Conservation (phyloP, 2,329 filamentous ascomycete genomes). For the Clonostachys sp. region DNA sequence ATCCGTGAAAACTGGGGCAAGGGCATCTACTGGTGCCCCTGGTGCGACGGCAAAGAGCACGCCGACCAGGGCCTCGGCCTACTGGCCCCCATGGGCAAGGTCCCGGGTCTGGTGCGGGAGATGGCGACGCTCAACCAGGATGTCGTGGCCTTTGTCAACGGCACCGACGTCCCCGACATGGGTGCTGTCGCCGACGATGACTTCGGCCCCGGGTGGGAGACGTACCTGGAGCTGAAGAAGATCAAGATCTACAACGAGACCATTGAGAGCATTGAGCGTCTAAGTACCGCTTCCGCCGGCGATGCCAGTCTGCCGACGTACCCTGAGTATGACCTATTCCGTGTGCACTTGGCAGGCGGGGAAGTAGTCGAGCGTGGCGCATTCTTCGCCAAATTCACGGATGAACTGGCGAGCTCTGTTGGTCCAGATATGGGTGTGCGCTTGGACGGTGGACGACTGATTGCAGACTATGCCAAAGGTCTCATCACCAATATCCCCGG, state of each 20-base stretch:
- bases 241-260: conserved; percentile 52
- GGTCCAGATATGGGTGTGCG: conserved; percentile 40
- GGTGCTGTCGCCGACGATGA: conserved; percentile 29
- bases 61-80: conserved; percentile 51
- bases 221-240: conserved; percentile 42
- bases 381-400: conserved; percentile 44
- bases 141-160: conserved; percentile 54
- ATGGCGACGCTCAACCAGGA: conserved; percentile 50
- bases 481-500: conserved; percentile 46
- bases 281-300: conserved; percentile 25
- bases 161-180: conserved; percentile 42
- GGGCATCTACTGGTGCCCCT: conserved; percentile 60
- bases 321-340: conserved; percentile 50
- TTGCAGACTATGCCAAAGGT: conserved; percentile 30
- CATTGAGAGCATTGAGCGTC: conserved; percentile 40
- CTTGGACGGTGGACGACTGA: conserved; percentile 36
- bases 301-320: conserved; percentile 31
- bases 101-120: conserved; percentile 41
- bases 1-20: conserved; percentile 50
- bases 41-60: conserved; percentile 61
- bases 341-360: conserved; percentile 37
- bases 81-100: conserved; percentile 36
- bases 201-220: conserved; percentile 36
- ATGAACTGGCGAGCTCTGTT: conserved; percentile 40
- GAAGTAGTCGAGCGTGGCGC: conserved; percentile 40